Base-by-base conservation (phyloP, 306 rosid species). In the Lotus japonicus region DNA sequence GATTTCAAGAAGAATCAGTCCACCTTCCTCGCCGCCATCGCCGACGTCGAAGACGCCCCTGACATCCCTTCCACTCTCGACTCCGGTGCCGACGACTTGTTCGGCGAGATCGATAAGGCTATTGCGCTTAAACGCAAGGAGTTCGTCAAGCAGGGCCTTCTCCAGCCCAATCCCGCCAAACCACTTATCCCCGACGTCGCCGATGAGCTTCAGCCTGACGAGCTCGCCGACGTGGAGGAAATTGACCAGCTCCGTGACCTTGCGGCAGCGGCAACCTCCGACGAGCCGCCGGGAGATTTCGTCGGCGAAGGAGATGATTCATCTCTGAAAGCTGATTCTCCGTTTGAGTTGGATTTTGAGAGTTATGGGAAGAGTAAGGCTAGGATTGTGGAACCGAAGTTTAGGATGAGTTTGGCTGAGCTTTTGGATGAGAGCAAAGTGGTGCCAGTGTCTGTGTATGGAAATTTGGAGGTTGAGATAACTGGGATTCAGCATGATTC, bases 401-500 rank as follows among this genome's bases (percentile, higher is more conserved):
- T 94, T 64, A 90, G 64, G 70, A 88, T 88, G 80, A 85, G 84
- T 80, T 80, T 94, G 63, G 99, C 92, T 39, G 97, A 90, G 84
- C 90, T 90, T 60, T 81, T 94, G 68, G 99, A 94, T 71, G 97
- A 94, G 86, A 90, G 95, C 26, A 90, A 94, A 70, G 96, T 90
- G 0, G 98, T 94, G 7, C 98, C 98, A 0, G 64, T 90, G 19
- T 90, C 95, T 2, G 99, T 94, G 56, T 88, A 70, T 49, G 97
- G 96, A 35, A 84, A 94, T 78, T 78, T 94, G 17, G 99, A 90
- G 72, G 82, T 90, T 46, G 96, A 94, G 74, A 90, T 94, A 5
- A 85, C 88, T 9, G 99, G 99, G 41, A 90, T 90, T 83, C 97
- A 90, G 64, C 99, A 94, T 4, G 95, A 90, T 75, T 90, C 99